Base-by-base conservation (phyloP, 169 alveolate species). In the Besnoitia besnoiti region DNA sequence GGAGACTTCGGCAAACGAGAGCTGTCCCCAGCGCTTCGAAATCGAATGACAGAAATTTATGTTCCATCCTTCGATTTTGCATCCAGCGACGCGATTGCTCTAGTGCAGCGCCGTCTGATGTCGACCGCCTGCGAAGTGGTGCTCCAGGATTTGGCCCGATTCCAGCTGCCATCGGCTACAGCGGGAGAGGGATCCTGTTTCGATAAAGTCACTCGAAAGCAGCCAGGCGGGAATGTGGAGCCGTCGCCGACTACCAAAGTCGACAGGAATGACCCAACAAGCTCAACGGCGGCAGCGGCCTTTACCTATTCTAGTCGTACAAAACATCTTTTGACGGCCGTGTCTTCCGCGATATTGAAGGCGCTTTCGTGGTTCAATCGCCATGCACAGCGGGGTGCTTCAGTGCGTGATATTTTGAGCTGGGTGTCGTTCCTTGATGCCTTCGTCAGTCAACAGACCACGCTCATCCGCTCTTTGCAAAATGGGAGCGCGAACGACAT, bases 1-100 rank as follows among this genome's bases (percentile, higher is more conserved):
- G 99, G 99, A 39, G 99, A 99, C 95, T 99, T 97, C 95, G 99
- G 99, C 35, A 99, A 99, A 97, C 98, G 99, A 94, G 99, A 99
- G 95, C 97, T 99, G 35, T 97, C 99, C 47, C 99, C 99, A 49
- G 99, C 99, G 40, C 96, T 99, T 88, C 96, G 99, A 85, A 98
- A 99, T 93, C 96, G 99, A 50, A 98, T 99, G 92, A 99, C 99
- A 19, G 99, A 98, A 95, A 98, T 99, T 67, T 99, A 97, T 95
- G 99, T 99, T 33, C 97, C 95, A 44, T 84, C 94, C 46, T 93
- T 90, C 51, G 79, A 87, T 84, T 90, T 91, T 55, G 92, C 47
- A 39, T 90, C 95, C 10, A 76, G 84, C 50, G 93, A 80, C 35
- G 93, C 93, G 30, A 91, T 49, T n/a, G 84, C 51, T 44, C 80